phyloP scores from a whole-genome alignment of 1,284 basidiomycete genomes.

The Laetiporus sulphureus region DNA sequence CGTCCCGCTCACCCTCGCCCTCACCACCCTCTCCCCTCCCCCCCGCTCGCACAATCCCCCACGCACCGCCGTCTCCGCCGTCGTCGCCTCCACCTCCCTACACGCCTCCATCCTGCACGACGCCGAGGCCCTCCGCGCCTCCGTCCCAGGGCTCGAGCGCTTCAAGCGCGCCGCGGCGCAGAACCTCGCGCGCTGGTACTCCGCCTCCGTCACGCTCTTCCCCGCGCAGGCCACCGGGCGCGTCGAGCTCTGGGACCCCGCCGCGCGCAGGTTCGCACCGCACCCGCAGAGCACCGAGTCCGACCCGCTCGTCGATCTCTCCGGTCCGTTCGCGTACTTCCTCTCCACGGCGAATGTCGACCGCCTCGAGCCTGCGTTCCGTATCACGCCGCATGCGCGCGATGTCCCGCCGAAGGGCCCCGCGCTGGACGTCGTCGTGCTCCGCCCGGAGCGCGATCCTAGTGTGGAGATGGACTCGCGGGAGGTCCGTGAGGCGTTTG shows the following conservation, averaged over 20 bases:
- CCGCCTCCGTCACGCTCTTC: conserved; percentile 51
- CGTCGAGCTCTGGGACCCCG: conserved; percentile 59
- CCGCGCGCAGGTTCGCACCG: conserved; percentile 41
- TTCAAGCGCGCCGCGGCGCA: conserved; percentile 80
- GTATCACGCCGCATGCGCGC: conserved; percentile 57
- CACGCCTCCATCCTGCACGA: conserved; percentile 84
- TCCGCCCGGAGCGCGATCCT: conserved; percentile 76
- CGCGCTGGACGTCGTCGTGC: conserved; percentile 72
- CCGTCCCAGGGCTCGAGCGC: conserved; percentile 73
- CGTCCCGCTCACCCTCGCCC: conserved; percentile 50
- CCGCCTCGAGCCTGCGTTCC: conserved; percentile 77
- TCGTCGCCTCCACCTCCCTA: conserved; percentile 75
- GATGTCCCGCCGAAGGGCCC: conserved; percentile 29
- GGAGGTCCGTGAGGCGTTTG: conserved; percentile 38
- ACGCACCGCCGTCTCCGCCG: conserved; percentile 39
- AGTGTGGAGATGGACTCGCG: conserved; percentile 33
- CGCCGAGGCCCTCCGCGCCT: conserved; percentile 67
- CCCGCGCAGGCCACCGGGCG: conserved; percentile 32
- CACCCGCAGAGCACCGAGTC: conserved; percentile 22
- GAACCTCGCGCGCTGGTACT: conserved; percentile 74
- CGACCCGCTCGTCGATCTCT: conserved; percentile 37
- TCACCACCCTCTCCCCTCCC: conserved; percentile 40
- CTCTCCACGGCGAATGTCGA: conserved; percentile 77
- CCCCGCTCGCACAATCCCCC: conserved; percentile 17
- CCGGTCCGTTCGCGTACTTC: conserved; percentile 85